Base-by-base conservation (phyloP, 2,329 filamentous ascomycete genomes). In the Botrytis deweyae region DNA sequence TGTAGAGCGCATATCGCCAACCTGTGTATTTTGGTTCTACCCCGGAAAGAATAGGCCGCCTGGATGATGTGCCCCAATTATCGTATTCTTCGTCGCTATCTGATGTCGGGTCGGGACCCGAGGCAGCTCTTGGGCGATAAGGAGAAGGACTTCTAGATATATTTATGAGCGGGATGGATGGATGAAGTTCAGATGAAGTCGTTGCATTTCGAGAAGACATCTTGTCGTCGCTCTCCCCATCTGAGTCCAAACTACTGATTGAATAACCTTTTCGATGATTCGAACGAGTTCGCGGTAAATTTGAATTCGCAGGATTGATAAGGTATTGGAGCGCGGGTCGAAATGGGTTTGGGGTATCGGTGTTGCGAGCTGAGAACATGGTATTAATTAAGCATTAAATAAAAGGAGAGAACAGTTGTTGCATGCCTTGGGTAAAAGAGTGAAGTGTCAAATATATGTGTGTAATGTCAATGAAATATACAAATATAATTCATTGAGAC, bases 71-170 rank as follows among this genome's bases (percentile, higher is more conserved):
- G 20, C 73, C 82, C 78, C 78, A 78, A 77, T 76, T 77, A 72
- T 82, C 81, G 75, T 72, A 83, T 67, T 86, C 84, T 58, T 86
- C 85, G 70, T 86, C 85, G 74, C 63, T 69, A 73, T 86, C 85
- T 73, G 83, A 84, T 22, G 68, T 76, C 25, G 49, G 49, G 5
- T 55, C 49, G 20, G 78, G 76, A 70, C 79, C 79, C 73, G 84
- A 84, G 12, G 78, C 82, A 12, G 84, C 83, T 75, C 80, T 84
- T 70, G 83, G 81, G n/a, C 82, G 81, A 76, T 83, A 85, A 1
- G 85, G 85, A 44, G 83, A 85, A 12, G 83, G 82, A 36, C 82
- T 83, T 70, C 84, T 82, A 2, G 82, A 83, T 61, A 86, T 79
- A 74, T 83, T 85, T 69, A 86, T 85, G 16, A 86, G 79, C 3